phyloP scores from a whole-genome alignment of 306 rosid genomes.

The Prunus dulcis region DNA sequence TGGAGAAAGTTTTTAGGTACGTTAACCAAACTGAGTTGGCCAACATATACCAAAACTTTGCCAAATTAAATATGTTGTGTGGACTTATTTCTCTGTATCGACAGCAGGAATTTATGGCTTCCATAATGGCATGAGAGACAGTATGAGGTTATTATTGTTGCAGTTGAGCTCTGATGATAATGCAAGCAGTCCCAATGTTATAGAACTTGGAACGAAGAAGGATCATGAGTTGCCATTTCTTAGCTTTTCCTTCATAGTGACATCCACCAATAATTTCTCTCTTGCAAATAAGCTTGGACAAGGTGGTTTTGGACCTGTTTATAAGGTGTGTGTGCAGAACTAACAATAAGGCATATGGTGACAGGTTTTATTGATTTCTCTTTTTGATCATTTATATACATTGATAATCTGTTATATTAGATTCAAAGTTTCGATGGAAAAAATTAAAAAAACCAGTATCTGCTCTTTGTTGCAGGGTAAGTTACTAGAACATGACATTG shows the following conservation, averaged over 20 bases:
- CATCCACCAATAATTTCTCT: conserved; percentile 28
- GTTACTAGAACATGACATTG: conserved; percentile 19
- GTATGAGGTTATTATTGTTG: conserved; percentile 1
- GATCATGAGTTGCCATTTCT: conserved; percentile 19
- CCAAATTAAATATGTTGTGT: background rate
- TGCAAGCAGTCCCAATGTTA: background rate
- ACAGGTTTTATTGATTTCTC: background rate
- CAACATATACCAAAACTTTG: background rate
- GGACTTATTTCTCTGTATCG: background rate
- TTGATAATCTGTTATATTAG: background rate
- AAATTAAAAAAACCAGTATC: background rate
- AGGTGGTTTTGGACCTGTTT: conserved; percentile 33
- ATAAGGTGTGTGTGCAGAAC: conserved; percentile 15
- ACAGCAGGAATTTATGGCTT: conserved; percentile 9
- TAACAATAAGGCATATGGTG: background rate
- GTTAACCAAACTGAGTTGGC: background rate
- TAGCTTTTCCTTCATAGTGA: conserved; percentile 15
- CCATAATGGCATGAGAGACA: background rate
- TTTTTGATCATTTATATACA: background rate
- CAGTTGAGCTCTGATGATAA: conserved; percentile 1
- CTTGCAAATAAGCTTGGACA: conserved; percentile 26
- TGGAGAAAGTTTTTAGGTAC: conserved; percentile 21
- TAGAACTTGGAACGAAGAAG: conserved; percentile 8
- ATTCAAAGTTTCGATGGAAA: background rate
- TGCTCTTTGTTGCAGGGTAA: conserved; percentile 15